phyloP scores from a whole-genome alignment of 345 rosid species.

The Eucalyptus paniculata region DNA sequence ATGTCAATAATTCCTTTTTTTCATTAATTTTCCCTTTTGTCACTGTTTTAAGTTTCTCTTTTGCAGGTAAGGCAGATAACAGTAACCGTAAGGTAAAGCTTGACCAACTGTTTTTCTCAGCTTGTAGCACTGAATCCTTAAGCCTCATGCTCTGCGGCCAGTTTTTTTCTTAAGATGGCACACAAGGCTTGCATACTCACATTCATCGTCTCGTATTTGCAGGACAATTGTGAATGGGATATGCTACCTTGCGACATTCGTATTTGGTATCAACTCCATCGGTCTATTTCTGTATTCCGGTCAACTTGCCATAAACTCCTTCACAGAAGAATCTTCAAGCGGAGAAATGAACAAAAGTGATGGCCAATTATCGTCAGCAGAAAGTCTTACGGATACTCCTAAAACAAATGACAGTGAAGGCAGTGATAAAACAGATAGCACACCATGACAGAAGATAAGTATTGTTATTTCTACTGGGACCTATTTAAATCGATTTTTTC shows the following conservation, averaged over 20 bases:
- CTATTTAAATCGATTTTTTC: neutral
- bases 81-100: slow-evolving; percentile 59
- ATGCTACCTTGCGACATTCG: slow-evolving; percentile 93
- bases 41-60: neutral
- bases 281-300: slow-evolving; percentile 82
- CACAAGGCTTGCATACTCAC: neutral
- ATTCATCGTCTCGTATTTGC: neutral
- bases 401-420: slow-evolving; percentile 20
- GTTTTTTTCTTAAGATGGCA: neutral
- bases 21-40: neutral
- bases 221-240: slow-evolving; percentile 84
- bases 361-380: slow-evolving; percentile 7
- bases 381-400: slow-evolving; percentile 3
- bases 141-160: neutral
- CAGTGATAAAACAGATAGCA: slow-evolving; percentile 36
- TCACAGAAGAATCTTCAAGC: slow-evolving; percentile 20
- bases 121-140: neutral
- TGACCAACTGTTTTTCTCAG: neutral
- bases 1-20: neutral
- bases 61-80: slow-evolving; percentile 86
- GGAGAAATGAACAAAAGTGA: slow-evolving; percentile 4
- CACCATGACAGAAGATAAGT: neutral
- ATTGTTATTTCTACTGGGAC: neutral
- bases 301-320: slow-evolving; percentile 55
- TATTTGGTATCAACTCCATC: slow-evolving; percentile 68